Conservation (phyloP, 2,329 filamentous ascomycete genomes). For the Botrytis aclada region DNA sequence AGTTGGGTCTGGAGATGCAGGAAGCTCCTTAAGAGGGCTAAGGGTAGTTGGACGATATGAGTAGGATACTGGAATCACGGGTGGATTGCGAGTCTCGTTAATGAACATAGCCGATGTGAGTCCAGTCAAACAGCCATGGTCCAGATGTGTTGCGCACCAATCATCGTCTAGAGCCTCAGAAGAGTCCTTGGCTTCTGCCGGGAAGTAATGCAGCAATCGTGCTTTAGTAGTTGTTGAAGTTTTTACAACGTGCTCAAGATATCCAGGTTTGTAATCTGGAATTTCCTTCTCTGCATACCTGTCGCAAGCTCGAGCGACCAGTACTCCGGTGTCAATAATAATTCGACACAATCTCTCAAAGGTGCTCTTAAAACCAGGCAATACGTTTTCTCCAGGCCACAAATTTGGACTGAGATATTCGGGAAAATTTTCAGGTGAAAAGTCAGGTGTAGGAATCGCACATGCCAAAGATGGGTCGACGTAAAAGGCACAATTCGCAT, state of each 20-base stretch:
- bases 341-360: slow-evolving; percentile 75
- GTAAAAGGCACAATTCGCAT: slow-evolving; percentile 79
- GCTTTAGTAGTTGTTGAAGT: slow-evolving; percentile 88
- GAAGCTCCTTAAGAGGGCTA: slow-evolving; percentile 64
- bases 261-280: slow-evolving; percentile 69
- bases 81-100: slow-evolving; percentile 60
- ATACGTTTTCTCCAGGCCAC: slow-evolving; percentile 68
- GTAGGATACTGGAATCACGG: slow-evolving; percentile 36
- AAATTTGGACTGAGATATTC: slow-evolving; percentile 90
- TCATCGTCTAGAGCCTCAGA: slow-evolving; percentile 64
- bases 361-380: slow-evolving; percentile 72
- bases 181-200: slow-evolving; percentile 46
- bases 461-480: slow-evolving; percentile 60
- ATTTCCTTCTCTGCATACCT: slow-evolving; percentile 78
- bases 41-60: slow-evolving; percentile 37
- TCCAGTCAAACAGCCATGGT: slow-evolving; percentile 91
- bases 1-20: slow-evolving; percentile 72
- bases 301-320: slow-evolving; percentile 90
- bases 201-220: slow-evolving; percentile 89
- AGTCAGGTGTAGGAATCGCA: slow-evolving; percentile 57
- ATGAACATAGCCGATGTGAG: slow-evolving; percentile 96
- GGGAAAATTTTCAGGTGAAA: slow-evolving; percentile 63
- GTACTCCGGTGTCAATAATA: slow-evolving; percentile 83
- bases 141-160: slow-evolving; percentile 90
- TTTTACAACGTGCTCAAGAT: slow-evolving; percentile 82